Base-by-base conservation (phyloP, 495 filamentous ascomycete species). In the Neurospora sp. region DNA sequence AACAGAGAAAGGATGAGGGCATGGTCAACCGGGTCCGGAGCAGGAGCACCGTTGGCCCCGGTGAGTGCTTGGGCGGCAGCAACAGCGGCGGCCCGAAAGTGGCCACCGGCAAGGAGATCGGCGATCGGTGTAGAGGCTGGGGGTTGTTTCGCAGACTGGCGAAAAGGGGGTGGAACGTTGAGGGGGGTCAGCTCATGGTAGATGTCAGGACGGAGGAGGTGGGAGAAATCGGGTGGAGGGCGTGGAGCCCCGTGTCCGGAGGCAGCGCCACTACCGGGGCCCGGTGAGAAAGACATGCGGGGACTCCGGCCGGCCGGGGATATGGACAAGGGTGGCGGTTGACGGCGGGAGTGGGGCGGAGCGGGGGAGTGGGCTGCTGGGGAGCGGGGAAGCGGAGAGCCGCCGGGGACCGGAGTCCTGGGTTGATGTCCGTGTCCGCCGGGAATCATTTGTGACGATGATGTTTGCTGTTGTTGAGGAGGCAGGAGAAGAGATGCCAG, bases 111-210 rank as follows among this genome's bases (percentile, higher is more conserved):
- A 35, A 94, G 83, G 44, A 94, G 89, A 8, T 81, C 78, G 1
- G 79, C 69, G 65, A 93, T 84, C 0, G 88, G 79, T 39, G 84
- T 84, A 40, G 84, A 79, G 4, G 85, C 77, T n/a, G 80, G 61
- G 7, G 86, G 84, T 69, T 85, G 84, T 69, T 81, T 76, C 59
- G 79, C 35, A 0, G 84, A 79, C 75, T 82, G 79, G 70, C 85
- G 83, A 80, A 93, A 89, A n/a, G 91, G 83, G 12, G 86, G 81
- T 0, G 92, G 91, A 40, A 92, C 85, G 75, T 89, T 84, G 37
- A 88, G 83, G 0, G 90, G 87, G 3, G 90, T 88, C 39, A 96
- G 86, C 3, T 90, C 88, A 81, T 96, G 95, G 85, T 91, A 98
- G 74, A 92, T 89, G 74, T 91, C 88, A 3, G 93, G 92, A 41